Conservation (phyloP, 2,329 filamentous ascomycete species). For the Tolypocladium paradoxum region DNA sequence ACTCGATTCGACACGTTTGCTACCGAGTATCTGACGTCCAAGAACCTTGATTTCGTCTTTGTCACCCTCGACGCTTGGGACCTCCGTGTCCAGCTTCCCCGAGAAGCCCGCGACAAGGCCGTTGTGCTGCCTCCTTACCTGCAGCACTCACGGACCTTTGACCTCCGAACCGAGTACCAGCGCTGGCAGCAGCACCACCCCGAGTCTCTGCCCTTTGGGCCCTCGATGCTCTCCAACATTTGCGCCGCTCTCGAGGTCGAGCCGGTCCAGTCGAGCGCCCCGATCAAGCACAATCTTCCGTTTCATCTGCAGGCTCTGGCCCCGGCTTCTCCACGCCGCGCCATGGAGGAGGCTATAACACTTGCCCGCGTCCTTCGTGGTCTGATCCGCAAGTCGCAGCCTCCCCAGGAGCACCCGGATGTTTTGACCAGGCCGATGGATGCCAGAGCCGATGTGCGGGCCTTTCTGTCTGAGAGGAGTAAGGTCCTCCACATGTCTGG, state of each 20-base stretch:
- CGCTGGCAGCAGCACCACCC: conserved; percentile 98
- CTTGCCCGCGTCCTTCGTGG: conserved; percentile 85
- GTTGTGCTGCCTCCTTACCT: conserved; percentile 94
- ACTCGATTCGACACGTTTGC: conserved; percentile 91
- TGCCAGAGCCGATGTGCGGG: conserved; percentile 88
- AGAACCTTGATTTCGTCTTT: conserved; percentile 95
- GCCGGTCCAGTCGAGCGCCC: conserved; percentile 91
- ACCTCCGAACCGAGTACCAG: conserved; percentile 94
- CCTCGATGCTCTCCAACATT: conserved; percentile 92
- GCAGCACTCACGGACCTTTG: conserved; percentile 95
- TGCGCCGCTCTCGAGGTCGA: conserved; percentile 97
- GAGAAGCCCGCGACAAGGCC: conserved; percentile 95
- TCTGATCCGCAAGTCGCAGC: conserved; percentile 91
- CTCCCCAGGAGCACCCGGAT: conserved; percentile 84
- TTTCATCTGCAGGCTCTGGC: conserved; percentile 96
- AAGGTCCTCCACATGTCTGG: conserved; percentile 98
- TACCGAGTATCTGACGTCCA: conserved; percentile 77
- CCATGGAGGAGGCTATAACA: conserved; percentile 96
- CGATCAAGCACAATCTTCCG: conserved; percentile 96
- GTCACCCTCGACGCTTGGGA: conserved; percentile 98
- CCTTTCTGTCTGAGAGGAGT: conserved; percentile 90
- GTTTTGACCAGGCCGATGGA: conserved; percentile 94
- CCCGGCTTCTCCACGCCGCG: conserved; percentile 86
- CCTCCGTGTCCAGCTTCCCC: conserved; percentile 90
- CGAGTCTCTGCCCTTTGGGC: conserved; percentile 91